Evolutionary conservation across 768 basidiomycete species (phyloP).

Genomic region (Hericium alpestre): DNA sequence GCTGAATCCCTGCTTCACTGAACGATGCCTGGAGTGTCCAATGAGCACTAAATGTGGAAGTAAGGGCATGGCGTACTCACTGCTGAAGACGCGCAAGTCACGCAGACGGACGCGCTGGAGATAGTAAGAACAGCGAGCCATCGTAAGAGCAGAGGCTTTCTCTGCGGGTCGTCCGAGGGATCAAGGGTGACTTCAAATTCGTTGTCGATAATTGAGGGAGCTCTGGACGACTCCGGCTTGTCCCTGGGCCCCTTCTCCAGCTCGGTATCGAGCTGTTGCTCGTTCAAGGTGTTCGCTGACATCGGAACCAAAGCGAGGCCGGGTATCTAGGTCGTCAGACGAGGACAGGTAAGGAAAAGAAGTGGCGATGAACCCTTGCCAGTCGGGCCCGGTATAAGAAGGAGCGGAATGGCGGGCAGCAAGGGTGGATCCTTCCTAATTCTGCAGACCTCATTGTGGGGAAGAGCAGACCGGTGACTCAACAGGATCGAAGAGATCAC

Average conservation of each 20-base stretch:
- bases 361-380: not conserved
- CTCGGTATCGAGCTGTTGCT: not conserved
- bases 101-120: slow-evolving; percentile 2
- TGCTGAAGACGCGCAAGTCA: slow-evolving; percentile 3
- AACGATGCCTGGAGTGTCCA: slow-evolving; percentile 18
- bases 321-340: not conserved
- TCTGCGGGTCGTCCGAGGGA: slow-evolving; percentile 11
- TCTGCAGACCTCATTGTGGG: too few species aligned
- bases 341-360: not conserved
- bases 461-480: too few species aligned
- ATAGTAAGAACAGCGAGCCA: slow-evolving; percentile 9
- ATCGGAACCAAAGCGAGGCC: not conserved
- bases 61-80: not conserved
- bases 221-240: not conserved
- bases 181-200: slow-evolving; percentile 2
- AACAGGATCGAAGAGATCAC: too few species aligned
- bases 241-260: not conserved
- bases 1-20: slow-evolving; percentile 28
- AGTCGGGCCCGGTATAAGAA: not conserved
- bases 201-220: not conserved
- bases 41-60: not conserved
- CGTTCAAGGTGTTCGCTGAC: not conserved
- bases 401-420: not conserved
- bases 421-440: slow-evolving; percentile 7
- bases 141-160: slow-evolving; percentile 3